These are phyloP conservation scores for Mycosphaerelloides madeirae DNA, from an alignment of 2,329 filamentous ascomycete species.

Conservation along the genomic window DNA sequence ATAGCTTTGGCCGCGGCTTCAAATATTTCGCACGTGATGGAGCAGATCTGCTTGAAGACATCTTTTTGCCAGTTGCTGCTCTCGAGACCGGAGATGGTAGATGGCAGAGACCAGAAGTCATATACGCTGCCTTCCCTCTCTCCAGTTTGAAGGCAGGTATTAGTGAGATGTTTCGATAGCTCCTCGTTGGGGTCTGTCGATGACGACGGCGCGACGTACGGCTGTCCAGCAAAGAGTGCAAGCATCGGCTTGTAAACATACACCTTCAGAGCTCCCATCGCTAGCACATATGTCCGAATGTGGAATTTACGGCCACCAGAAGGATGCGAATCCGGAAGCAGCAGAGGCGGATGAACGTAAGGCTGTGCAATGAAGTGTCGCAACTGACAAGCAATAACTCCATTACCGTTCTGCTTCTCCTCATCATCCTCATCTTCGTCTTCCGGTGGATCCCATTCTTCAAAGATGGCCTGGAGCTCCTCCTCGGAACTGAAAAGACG, in stretches of 20 bases:
- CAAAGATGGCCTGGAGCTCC: slow-evolving; percentile 81
- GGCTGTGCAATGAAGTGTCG: slow-evolving; percentile 94
- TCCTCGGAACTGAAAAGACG: slow-evolving; percentile 79
- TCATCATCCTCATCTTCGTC: slow-evolving; percentile 59
- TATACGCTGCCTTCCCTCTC: slow-evolving; percentile 61
- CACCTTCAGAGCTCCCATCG: slow-evolving; percentile 69
- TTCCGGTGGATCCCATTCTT: slow-evolving; percentile 78
- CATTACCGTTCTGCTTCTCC: slow-evolving; percentile 35
- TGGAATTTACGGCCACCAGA: slow-evolving; percentile 76
- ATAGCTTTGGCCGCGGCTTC: slow-evolving; percentile 79
- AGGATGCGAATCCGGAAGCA: slow-evolving; percentile 51
- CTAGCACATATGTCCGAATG: slow-evolving; percentile 85
- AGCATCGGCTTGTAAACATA: slow-evolving; percentile 90
- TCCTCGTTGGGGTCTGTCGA: slow-evolving; percentile 40
- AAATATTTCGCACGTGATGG: slow-evolving; percentile 70
- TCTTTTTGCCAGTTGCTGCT: slow-evolving; percentile 47
- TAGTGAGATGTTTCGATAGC: slow-evolving; percentile 79
- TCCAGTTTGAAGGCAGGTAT: slow-evolving; percentile 77
- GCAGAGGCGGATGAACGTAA: slow-evolving; percentile 84
- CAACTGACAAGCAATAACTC: slow-evolving; percentile 80
- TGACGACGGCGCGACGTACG: slow-evolving; percentile 63
- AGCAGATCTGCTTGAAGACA: slow-evolving; percentile 71
- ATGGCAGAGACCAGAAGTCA: slow-evolving; percentile 67
- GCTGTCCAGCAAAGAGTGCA: slow-evolving; percentile 76
- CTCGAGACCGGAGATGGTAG: slow-evolving; percentile 25